Evolutionary conservation across 2,329 filamentous ascomycete genomes (phyloP).

Genomic region (Teratosphaeria nubilosa): DNA sequence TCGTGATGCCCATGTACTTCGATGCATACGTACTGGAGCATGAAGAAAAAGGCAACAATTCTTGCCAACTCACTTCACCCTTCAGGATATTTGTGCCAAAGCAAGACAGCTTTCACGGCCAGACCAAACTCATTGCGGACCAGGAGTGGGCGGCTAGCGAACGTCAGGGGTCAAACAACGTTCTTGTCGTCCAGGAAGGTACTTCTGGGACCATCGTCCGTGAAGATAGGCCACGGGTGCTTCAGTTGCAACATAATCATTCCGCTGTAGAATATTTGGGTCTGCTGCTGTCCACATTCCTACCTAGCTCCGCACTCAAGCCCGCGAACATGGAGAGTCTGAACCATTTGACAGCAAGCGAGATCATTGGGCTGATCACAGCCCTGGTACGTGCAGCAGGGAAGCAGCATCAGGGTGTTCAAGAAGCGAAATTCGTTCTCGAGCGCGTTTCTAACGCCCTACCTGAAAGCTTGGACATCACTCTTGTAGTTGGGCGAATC

Average conservation of each 20-base stretch:
- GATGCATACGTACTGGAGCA: conserved; percentile 65
- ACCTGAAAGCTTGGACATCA: conserved; percentile 55
- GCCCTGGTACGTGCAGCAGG: conserved; percentile 47
- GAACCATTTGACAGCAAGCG: conserved; percentile 53
- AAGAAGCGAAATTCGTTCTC: conserved; percentile 36
- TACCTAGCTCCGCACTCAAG: conserved; percentile 37
- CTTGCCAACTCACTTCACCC: conserved; percentile 56
- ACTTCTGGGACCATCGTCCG: conserved; percentile 64
- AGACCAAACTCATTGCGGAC: conserved; percentile 1
- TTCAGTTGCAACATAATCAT: conserved; percentile 64
- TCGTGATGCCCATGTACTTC: conserved; percentile 63
- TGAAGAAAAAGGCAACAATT: conserved; percentile 78
- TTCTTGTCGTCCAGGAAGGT: conserved; percentile 55
- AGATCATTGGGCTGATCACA: conserved; percentile 64
- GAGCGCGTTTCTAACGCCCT: conserved; percentile 42
- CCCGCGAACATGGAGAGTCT: conserved; percentile 23
- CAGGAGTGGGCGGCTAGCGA: conserved; percentile 15
- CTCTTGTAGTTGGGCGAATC: conserved; percentile 72
- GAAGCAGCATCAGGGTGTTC: conserved; percentile 17
- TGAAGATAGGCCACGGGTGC: conserved; percentile 64
- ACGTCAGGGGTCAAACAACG: conserved; percentile 5
- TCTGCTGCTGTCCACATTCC: conserved; percentile 59
- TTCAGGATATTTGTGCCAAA: conserved; percentile 50
- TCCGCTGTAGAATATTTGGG: conserved; percentile 73
- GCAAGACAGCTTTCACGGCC: conserved; percentile 4